A percentile compares a stretch with the other conserved stretches of the same genome.
Evolutionary conservation across 108 stramenopile genomes (phyloP).

Genomic region (Parmales sp.): DNA sequence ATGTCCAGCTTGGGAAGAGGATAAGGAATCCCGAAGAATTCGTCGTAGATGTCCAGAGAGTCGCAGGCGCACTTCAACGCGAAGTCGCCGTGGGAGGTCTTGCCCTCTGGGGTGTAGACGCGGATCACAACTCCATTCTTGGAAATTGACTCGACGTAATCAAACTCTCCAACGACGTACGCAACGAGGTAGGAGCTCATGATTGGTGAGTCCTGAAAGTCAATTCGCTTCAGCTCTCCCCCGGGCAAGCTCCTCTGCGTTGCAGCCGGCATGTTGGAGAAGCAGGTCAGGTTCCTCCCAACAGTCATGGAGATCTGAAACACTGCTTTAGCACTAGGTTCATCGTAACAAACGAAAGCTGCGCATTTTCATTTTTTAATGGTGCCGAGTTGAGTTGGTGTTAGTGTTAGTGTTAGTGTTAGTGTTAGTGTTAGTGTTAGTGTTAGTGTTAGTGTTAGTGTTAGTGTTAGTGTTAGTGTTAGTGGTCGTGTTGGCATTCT

Average conservation of each 20-base stretch:
- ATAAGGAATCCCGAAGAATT: constrained; percentile 74
- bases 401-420: no score
- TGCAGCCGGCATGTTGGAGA: constrained; percentile 91
- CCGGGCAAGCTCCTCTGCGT: constrained; percentile 40
- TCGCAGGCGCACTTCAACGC: constrained; percentile 70
- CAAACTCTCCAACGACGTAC: constrained; percentile 84
- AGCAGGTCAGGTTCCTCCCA: constrained; percentile 62
- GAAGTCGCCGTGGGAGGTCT: constrained; percentile 58
- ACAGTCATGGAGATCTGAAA: constrained; percentile 71
- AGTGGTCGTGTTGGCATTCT: no score
- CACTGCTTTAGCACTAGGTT: constrained; percentile 86
- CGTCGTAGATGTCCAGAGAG: constrained; percentile 75
- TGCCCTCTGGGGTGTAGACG: constrained; percentile 88
- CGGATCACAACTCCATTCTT: constrained; percentile 69
- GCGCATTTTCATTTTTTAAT: no score
- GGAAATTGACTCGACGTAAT: constrained; percentile 57
- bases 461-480: no score
- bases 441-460: no score
- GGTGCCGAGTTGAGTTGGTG: no score
- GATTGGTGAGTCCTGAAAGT: constrained; percentile 68
- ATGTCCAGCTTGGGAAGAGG: constrained; percentile 93
- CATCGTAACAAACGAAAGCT: constrained; percentile 94
- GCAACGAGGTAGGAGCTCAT: constrained; percentile 92
- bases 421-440: no score
- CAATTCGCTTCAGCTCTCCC: constrained; percentile 37